Percentiles rank a stretch among this genome's conserved stretches.
Conservation (phyloP, 805 yeast genomes). For the Allodekkera sacchari region DNA sequence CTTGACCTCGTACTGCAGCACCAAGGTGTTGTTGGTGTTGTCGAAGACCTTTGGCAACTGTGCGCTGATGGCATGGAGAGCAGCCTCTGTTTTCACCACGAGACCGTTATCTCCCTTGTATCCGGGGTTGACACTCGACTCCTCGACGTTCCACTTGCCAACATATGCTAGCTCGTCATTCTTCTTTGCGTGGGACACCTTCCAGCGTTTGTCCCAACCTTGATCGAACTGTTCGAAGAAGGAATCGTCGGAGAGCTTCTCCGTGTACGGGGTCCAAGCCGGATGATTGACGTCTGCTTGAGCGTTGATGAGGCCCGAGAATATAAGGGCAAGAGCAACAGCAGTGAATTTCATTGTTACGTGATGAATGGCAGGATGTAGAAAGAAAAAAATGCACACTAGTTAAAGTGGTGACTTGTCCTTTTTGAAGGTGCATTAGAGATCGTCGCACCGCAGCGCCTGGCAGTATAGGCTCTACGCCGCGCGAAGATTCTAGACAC, state of each 20-base stretch:
- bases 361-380: too few relatives aligned
- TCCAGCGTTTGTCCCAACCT: slow-evolving; percentile 42
- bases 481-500: too few relatives aligned
- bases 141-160: slow-evolving; percentile 75
- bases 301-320: slow-evolving; percentile 7
- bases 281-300: slow-evolving; percentile 21
- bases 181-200: slow-evolving; percentile 46
- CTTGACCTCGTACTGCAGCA: slow-evolving; percentile 85
- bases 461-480: too few relatives aligned
- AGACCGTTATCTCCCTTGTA: slow-evolving; percentile 64
- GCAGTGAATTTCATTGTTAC: slow-evolving; percentile 11
- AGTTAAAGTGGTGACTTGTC: too few relatives aligned
- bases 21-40: slow-evolving; percentile 58
- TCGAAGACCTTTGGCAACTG: slow-evolving; percentile 48
- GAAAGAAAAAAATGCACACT: too few relatives aligned
- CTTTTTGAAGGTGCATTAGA: too few relatives aligned
- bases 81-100: slow-evolving; percentile 66
- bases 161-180: slow-evolving; percentile 49
- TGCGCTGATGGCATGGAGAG: slow-evolving; percentile 75
- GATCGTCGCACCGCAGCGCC: too few relatives aligned
- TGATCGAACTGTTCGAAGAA: slow-evolving; percentile 60
- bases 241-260: slow-evolving; percentile 31
- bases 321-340: slow-evolving; percentile 8
- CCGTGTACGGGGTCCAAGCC: slow-evolving; percentile 29
- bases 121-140: slow-evolving; percentile 49